Percentiles rank a stretch among this genome's conserved stretches.
phyloP scores from a whole-genome alignment of 257 asterid genomes.

The Penstemon newberryi region DNA sequence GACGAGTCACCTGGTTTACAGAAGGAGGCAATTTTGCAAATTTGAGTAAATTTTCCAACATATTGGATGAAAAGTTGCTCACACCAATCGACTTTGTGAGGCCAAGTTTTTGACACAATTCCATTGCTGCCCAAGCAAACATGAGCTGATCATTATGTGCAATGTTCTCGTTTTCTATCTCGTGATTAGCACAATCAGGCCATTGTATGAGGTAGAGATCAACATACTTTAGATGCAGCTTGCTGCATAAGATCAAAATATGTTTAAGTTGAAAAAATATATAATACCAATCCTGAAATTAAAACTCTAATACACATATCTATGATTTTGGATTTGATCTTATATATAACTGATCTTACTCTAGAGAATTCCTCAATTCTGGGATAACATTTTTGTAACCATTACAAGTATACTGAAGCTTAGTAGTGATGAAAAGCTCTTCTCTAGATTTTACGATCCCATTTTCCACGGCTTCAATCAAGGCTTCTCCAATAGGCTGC shows the following conservation, averaged over 20 bases:
- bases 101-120: constrained; percentile 21
- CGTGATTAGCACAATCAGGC: background rate
- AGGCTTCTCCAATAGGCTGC: constrained; percentile 23
- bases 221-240: background rate
- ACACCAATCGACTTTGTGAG: constrained; percentile 24
- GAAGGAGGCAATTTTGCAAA: background rate
- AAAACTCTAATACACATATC: no score
- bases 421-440: constrained; percentile 20
- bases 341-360: background rate
- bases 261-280: no score
- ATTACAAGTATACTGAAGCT: background rate
- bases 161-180: background rate
- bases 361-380: constrained; percentile 9
- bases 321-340: no score
- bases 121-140: constrained; percentile 22
- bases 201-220: constrained; percentile 13
- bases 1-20: constrained; percentile 20
- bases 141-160: background rate
- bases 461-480: constrained; percentile 9
- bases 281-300: no score
- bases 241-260: constrained; percentile 5
- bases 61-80: constrained; percentile 10
- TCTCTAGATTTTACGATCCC: constrained; percentile 19
- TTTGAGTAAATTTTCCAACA: constrained; percentile 13
- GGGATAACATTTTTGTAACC: background rate